These are phyloP conservation scores for Cadophora sp. DNA, from an alignment of 2,329 filamentous ascomycete genomes.

Conservation along the genomic window DNA sequence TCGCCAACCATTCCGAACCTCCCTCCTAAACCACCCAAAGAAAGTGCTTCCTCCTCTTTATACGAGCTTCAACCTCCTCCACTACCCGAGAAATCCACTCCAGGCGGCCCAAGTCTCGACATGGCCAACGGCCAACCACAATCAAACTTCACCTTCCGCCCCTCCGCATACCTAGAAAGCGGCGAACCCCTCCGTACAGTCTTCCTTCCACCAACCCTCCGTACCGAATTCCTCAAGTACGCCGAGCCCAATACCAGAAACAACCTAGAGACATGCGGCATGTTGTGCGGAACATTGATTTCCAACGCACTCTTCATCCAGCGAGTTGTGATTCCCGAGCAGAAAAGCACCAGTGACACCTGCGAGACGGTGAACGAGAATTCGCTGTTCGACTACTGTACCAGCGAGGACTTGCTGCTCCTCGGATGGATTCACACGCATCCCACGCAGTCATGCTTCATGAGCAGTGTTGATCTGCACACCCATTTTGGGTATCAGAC, in stretches of 20 bases:
- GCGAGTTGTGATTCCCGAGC: slow-evolving; percentile 87
- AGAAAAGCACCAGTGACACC: slow-evolving; percentile 88
- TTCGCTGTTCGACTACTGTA: slow-evolving; percentile 84
- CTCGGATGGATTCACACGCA: slow-evolving; percentile 92
- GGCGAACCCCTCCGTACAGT: slow-evolving; percentile 85
- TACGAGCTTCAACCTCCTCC: slow-evolving; percentile 28
- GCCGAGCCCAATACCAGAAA: slow-evolving; percentile 77
- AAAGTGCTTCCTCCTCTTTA: slow-evolving; percentile 25
- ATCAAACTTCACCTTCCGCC: slow-evolving; percentile 72
- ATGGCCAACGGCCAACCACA: slow-evolving; percentile 20
- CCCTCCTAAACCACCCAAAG: slow-evolving; percentile 43
- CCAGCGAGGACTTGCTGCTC: slow-evolving; percentile 41
- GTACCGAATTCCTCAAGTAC: slow-evolving; percentile 74
- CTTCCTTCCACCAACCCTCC: slow-evolving; percentile 81
- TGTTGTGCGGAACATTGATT: slow-evolving; percentile 88
- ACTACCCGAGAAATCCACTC: slow-evolving; percentile 39
- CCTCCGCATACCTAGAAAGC: slow-evolving; percentile 88
- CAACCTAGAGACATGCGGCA: slow-evolving; percentile 94
- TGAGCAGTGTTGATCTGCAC: slow-evolving; percentile 93
- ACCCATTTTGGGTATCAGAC: slow-evolving; percentile 95
- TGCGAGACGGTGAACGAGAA: slow-evolving; percentile 93
- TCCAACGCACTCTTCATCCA: slow-evolving; percentile 94
- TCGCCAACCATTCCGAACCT: slow-evolving; percentile 20
- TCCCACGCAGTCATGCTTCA: slow-evolving; percentile 95
- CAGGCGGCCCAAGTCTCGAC: slow-evolving; percentile 14